Percentiles rank a stretch among this genome's conserved stretches.
phyloP scores from a whole-genome alignment of 805 yeast genomes.

The Starmerella vitae region DNA sequence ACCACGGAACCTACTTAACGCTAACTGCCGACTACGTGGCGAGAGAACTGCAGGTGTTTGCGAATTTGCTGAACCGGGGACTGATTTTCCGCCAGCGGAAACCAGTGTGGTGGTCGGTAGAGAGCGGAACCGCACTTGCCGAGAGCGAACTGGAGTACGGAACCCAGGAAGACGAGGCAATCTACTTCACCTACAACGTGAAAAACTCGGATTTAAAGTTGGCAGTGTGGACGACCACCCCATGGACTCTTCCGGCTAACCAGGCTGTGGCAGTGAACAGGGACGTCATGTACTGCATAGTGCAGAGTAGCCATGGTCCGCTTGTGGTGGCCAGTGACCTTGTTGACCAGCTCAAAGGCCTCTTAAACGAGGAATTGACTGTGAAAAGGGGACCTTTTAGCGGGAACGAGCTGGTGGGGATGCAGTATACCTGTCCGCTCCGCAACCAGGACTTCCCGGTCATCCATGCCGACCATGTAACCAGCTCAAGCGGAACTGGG shows the following conservation, averaged over 20 bases:
- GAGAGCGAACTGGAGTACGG: conserved; percentile 92
- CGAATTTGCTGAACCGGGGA: conserved; percentile 47
- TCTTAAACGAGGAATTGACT: conserved; percentile 8
- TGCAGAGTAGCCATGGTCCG: conserved; percentile 30
- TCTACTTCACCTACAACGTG: conserved; percentile 13
- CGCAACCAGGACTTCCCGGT: conserved; percentile 40
- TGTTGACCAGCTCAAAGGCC: conserved; percentile 28
- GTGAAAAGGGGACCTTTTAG: conserved; percentile 24
- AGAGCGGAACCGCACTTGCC: conserved; percentile 84
- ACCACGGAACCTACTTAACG: conserved; percentile 44
- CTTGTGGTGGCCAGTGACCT: conserved; percentile 47
- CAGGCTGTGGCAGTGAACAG: conserved; percentile 64
- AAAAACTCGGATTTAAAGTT: conserved; percentile 7
- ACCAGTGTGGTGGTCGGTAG: conserved; percentile 97
- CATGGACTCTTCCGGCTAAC: conserved; percentile 92
- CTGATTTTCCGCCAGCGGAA: conserved; percentile 72
- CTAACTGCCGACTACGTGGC: conserved; percentile 57
- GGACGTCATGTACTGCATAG: conserved; percentile 43
- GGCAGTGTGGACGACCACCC: conserved; percentile 91
- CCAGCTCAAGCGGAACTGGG: conserved; percentile 77
- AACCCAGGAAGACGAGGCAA: conserved; percentile 30
- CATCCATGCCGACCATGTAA: conserved; percentile 69
- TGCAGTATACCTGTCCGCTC: conserved; percentile 46
- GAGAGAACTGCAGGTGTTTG: conserved; percentile 59
- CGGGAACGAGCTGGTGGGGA: conserved; percentile 33